Evolutionary conservation across 176 grass and related monocot genomes (phyloP), one percentile per base, ranked within the genome.

Genomic region (Canna indica): DNA sequence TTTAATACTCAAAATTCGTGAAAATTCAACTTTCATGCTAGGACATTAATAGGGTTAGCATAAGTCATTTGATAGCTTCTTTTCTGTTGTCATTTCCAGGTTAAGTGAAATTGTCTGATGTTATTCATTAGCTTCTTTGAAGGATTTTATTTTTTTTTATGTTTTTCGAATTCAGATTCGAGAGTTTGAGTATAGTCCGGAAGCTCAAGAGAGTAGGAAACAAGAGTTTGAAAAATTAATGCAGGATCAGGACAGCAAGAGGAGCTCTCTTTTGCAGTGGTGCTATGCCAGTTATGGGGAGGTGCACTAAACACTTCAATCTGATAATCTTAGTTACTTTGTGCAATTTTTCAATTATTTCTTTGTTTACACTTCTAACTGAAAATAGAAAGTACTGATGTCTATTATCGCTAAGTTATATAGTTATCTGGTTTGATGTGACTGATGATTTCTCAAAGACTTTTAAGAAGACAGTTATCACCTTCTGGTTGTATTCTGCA

Each of bases 271-370:
- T 82, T 64, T 90, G 36, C 94, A 99, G 63, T 93, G 94, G 89
- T 99, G 89, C 48, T 90, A 90, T 88, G 90, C 94, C 33, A 99
- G 89, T 70, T 99, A 99, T 73, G 91, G 94, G 0, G 94, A 99
- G 94, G 94, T 99, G 85, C 13, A 82, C 13, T 41, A 60, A 41
- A 24, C 39, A 9, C 47, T 22, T 32, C 16, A 50, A 48, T 22
- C 13, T 17, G 18, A n/a, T 66, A 24, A 36, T 38, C 16, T 65
- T 36, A 36, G 33, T 5, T 38, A 15, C 62, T 5, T 36, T 65
- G 0, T 8, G 17, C 27, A 11, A 32, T 71, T 50, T 50, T 32
- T 71, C 20, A 33, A 18, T 20, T 33, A 54, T n/a, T 58, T 16
- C 52, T 36, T 36, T 4, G 0, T 39, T 36, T 45, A 28, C 22